Base-by-base conservation (phyloP, 805 yeast genomes). In the Citeromyces nyonsensis region DNA sequence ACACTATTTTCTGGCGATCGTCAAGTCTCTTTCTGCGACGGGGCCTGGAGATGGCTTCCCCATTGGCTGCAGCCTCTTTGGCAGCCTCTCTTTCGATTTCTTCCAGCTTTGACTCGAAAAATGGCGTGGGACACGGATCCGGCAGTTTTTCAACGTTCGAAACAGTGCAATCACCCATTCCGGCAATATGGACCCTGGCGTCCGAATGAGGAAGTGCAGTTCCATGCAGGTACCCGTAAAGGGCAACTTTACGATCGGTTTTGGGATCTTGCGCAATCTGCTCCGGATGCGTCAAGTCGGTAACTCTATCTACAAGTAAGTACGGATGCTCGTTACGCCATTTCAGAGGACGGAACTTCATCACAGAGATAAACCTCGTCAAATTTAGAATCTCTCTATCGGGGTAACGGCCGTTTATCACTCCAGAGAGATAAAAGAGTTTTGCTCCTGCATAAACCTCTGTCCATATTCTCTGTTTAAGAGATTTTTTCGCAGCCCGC, bases 291-390 rank as follows among this genome's bases (percentile, higher is more conserved):
- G 99, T 93, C 40, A 93, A 61, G 54, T 91, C 99, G 7, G 91
- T 40, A 29, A 88, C 63, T 51, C 98, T 69, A 51, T 91, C 99
- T 10, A 88, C 85, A 37, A 91, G 60, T 44, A 91, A 52, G 49
- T 91, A 91, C 4, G 97, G 94, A 59, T 91, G 99, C 59, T 91
- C 97, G 51, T 88, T 91, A 60, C 98, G 73, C 99, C 99, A 91
- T 53, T 91, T 91, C 44, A 93, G 63, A n/a, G 99, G 99, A 48
- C 98, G 71, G 56, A 93, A 93, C 53, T 93, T 91, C 97, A 93
- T 88, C 30, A 88, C 96, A 5, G 93, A 77, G 34, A 91, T 81
- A 51, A 93, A 91, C 42, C 99, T 66, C 3, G 94, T 78, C 45
- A 91, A 64, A 48, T 91, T 91, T 38, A 91, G 61, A 38, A 91